Base-by-base conservation (phyloP, 2,329 filamentous ascomycete species). In the Microascus cirrosus region DNA sequence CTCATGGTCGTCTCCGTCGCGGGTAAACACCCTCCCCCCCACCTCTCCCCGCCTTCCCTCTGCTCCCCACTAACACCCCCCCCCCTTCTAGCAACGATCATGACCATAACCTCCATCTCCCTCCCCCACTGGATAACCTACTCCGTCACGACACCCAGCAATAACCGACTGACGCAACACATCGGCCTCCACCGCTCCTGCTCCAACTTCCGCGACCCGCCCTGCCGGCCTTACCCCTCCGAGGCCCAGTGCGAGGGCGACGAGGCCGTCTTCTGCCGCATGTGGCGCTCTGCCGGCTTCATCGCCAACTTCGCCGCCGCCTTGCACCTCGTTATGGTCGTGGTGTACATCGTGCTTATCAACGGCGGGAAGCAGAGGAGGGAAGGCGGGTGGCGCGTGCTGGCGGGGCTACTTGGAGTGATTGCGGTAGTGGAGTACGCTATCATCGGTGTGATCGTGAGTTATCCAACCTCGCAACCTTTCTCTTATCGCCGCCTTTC, bases 271-370 rank as follows among this genome's bases (percentile, higher is more conserved):
- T 96, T 97, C 73, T 97, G 94, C 77, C 87, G 85, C 65, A 87
- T 95, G 80, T 99, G 93, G 93, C 82, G 89, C 60, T 90, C 85
- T 28, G 85, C 90, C 39, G 91, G 89, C 25, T 97, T 96, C 72
- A 73, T 96, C 62, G 90, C 95, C 75, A 89, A 86, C 56, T 89
- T 96, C 65, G 82, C 88, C 8, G 82, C 90, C 42, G 84, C 96
- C n/a, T 69, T 94, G 45, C 86, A 95, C 70, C 80, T 94, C 48
- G 90, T 87, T 58, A 85, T 85, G 7, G 72, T 95, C n/a, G 85
- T 95, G 32, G 83, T 85, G 20, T 96, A 93, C 71, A 67, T 86
- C 34, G 82, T 95, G 55, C 83, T 95, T 53, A 74, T 96, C 63
- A 74, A 79, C 1, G 91, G 92, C 20, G 90, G 91, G 39, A 88